Conservation (phyloP, 2,329 filamentous ascomycete species). For the Fusarium proliferatum region DNA sequence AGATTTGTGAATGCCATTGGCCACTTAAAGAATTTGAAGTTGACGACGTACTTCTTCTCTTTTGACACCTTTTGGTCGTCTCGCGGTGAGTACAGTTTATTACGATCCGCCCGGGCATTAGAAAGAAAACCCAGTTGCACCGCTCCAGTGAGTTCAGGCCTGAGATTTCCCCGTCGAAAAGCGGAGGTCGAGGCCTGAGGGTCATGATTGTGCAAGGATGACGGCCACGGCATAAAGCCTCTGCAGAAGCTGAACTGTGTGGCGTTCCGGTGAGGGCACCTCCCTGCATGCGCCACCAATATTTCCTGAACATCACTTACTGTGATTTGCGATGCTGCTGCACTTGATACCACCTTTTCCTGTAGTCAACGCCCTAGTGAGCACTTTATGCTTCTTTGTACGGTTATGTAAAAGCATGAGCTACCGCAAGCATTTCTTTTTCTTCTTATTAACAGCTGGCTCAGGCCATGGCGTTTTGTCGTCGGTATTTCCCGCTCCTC, state of each 20-base stretch:
- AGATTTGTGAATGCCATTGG: neutral
- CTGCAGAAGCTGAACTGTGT: neutral
- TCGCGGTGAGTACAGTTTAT: too few species aligned
- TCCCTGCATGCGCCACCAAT: neutral
- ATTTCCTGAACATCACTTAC: neutral
- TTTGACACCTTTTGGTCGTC: too few species aligned
- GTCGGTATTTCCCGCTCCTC: neutral
- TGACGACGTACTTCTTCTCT: neutral
- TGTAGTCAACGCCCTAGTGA: too few species aligned
- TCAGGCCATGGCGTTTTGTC: neutral
- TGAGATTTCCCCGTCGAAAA: neutral
- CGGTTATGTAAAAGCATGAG: neutral
- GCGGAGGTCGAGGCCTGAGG: neutral
- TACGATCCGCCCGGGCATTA: too few species aligned
- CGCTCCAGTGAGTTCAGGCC: neutral
- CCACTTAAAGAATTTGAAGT: accelerated
- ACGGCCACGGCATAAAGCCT: neutral
- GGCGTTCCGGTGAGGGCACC: neutral
- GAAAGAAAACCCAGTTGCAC: accelerated
- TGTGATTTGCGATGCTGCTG: neutral
- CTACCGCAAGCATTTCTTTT: accelerated
- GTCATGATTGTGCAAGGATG: neutral
- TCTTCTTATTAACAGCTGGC: too few species aligned
- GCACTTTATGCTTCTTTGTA: neutral
- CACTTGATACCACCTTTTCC: neutral